phyloP scores from a whole-genome alignment of 208 protist genomes.

The Crithidia fasciculata region DNA sequence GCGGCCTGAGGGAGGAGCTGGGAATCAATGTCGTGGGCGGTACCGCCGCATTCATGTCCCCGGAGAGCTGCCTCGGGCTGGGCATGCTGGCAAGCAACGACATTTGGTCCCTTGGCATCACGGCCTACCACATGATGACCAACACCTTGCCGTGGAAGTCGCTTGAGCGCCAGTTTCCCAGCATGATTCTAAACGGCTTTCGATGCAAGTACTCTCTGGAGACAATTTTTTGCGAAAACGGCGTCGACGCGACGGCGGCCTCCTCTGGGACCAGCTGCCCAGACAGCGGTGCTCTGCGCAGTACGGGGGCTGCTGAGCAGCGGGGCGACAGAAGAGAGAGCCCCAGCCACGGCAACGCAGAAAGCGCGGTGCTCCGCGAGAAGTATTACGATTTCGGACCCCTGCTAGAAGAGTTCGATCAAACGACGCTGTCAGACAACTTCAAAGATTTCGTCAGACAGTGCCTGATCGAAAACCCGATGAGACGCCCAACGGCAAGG shows the following conservation, averaged over 20 bases:
- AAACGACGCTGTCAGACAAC: constrained; percentile 36
- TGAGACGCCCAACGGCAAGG: constrained; percentile 54
- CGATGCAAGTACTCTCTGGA: constrained; percentile 47
- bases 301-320: neutral
- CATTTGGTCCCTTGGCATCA: constrained; percentile 85
- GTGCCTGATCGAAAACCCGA: constrained; percentile 67
- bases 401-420: constrained; percentile 57
- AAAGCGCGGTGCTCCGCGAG: constrained; percentile 6
- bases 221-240: constrained; percentile 17
- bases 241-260: neutral
- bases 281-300: neutral
- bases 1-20: neutral
- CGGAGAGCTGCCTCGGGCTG: constrained; percentile 74
- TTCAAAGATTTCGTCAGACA: constrained; percentile 60
- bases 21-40: constrained; percentile 32
- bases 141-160: constrained; percentile 70
- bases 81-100: constrained; percentile 62
- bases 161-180: constrained; percentile 60
- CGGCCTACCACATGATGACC: constrained; percentile 72
- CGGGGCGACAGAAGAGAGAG: neutral
- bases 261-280: neutral
- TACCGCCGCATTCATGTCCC: constrained; percentile 80
- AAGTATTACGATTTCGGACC: constrained; percentile 50
- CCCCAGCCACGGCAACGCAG: neutral
- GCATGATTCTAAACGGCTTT: constrained; percentile 71